A percentile compares a stretch with the other conserved stretches of the same genome.
Evolutionary conservation across 768 basidiomycete genomes (phyloP).

Genomic region (Tylopilus felleus): DNA sequence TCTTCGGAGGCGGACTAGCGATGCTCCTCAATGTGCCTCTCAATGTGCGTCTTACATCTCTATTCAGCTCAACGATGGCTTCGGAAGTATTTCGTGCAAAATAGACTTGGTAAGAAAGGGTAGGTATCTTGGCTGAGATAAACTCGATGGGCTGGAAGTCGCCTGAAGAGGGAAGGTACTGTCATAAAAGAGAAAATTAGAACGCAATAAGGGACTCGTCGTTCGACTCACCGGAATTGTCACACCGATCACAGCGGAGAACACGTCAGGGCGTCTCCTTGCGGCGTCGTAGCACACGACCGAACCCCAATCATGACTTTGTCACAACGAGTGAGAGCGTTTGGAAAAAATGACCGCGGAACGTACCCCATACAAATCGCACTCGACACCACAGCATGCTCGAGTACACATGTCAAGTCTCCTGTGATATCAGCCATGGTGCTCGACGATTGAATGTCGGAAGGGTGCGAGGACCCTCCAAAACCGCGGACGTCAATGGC

Average conservation of each 20-base stretch:
- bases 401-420: conserved; percentile 62
- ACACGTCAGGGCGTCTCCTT: conserved; percentile 61
- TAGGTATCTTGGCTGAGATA: conserved; percentile 43
- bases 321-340: not conserved
- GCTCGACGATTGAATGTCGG: conserved; percentile 55
- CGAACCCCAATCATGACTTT: conserved; percentile 76
- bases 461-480: conserved; percentile 63
- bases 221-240: conserved; percentile 52
- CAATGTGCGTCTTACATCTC: conserved; percentile 53
- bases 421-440: conserved; percentile 57
- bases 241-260: conserved; percentile 54
- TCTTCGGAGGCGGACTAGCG: conserved; percentile 51
- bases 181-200: not conserved
- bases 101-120: conserved; percentile 61
- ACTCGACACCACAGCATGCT: conserved; percentile 44
- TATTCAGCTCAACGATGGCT: conserved; percentile 53
- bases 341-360: not conserved
- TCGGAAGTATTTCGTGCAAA: conserved; percentile 48
- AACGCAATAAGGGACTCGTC: not conserved
- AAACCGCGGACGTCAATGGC: conserved; percentile 69
- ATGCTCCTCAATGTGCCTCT: conserved; percentile 54
- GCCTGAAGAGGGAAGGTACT: conserved; percentile 60
- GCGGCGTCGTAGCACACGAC: conserved; percentile 66
- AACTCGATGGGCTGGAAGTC: conserved; percentile 45
- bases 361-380: conserved; percentile 63